phyloP scores from a whole-genome alignment of 1,284 basidiomycete species.

The Ustilago loliicola region DNA sequence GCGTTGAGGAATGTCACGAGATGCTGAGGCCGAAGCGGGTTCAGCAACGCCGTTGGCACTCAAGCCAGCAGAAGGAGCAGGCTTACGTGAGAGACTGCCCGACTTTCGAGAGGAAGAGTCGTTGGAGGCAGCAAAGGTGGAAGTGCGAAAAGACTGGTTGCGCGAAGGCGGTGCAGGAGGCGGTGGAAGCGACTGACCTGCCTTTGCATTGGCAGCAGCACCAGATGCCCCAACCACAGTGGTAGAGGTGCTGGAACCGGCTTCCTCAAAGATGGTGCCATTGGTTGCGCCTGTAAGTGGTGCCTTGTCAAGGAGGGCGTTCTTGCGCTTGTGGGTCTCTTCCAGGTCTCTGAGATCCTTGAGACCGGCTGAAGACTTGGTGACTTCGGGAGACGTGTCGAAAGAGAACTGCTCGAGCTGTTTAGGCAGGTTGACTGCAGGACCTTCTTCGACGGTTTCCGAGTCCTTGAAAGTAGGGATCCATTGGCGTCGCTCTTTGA shows the following conservation, averaged over 20 bases:
- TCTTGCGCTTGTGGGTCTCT: constrained; percentile 57
- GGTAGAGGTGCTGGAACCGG: constrained; percentile 22
- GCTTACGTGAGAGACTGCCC: constrained; percentile 36
- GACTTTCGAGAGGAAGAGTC: constrained; percentile 23
- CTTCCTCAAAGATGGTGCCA: constrained; percentile 52
- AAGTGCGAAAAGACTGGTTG: constrained; percentile 54
- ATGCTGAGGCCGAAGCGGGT: constrained; percentile 2
- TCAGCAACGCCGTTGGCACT: constrained; percentile 9
- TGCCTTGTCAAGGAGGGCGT: constrained; percentile 32
- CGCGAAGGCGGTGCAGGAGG: constrained; percentile 35
- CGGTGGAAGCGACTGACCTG: constrained; percentile 25
- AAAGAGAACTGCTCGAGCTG: constrained; percentile 46
- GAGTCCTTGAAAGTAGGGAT: constrained; percentile 54
- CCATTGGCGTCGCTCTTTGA: constrained; percentile 62
- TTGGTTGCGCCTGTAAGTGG: constrained; percentile 28
- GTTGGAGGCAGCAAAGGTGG: constrained; percentile 30
- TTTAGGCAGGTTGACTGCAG: constrained; percentile 24
- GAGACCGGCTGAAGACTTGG: constrained; percentile 37
- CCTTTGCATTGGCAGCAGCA: constrained; percentile 5
- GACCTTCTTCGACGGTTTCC: constrained; percentile 25
- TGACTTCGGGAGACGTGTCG: constrained; percentile 19
- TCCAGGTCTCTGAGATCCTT: constrained; percentile 60
- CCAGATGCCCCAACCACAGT: background rate
- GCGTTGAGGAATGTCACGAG: constrained; percentile 45
- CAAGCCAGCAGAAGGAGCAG: constrained; percentile 9